Evolutionary conservation across 805 yeast genomes (phyloP), one percentile per base, ranked within the genome.

Genomic region (Lipomyces yamadae): DNA sequence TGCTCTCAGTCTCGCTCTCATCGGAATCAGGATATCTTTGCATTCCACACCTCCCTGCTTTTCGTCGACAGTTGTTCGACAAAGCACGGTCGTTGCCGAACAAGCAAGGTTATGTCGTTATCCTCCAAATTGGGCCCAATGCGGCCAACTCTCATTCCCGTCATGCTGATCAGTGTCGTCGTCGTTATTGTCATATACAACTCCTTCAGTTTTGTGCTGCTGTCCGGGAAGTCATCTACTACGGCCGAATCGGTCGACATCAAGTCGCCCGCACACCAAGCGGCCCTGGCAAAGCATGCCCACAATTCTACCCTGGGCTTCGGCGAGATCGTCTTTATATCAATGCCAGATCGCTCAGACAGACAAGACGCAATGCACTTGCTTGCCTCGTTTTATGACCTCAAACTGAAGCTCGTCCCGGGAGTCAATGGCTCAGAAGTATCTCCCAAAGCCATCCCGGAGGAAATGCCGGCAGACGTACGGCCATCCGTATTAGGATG

Each of bases 301-400:
- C 42, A 48, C 34, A 65, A 65, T 50, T 39, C 59, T 2, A 37
- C 68, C 35, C 61, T 65, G n/a, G 68, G 68, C 4, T 65, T 65
- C 18, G 68, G 68, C 39, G 62, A 42, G 45, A 60, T 65, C 6
- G 62, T 62, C 11, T 61, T 57, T 30, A 56, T 65, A 32, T 45
- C 58, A 52, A 61, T 65, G 68, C 68, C 65, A 35, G 35, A 50
- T 4, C 65, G 68, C 32, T 37, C 62, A n/a, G 68, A 65, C 63
- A 54, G 68, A n/a, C 68, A 65, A 55, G 68, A 65, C 57, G 64
- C 68, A 13, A 56, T 65, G 62, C 54, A 24, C 56, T 53, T 65
- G 53, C 62, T 65, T 32, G 62, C 63, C 10, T 57, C 65, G 39
- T 48, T 37, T 45, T 48, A 42, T 37, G 63, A 52, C 32, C n/a